Base-by-base conservation (phyloP, 23 red algal species). In the Porphyridium purpureum region DNA sequence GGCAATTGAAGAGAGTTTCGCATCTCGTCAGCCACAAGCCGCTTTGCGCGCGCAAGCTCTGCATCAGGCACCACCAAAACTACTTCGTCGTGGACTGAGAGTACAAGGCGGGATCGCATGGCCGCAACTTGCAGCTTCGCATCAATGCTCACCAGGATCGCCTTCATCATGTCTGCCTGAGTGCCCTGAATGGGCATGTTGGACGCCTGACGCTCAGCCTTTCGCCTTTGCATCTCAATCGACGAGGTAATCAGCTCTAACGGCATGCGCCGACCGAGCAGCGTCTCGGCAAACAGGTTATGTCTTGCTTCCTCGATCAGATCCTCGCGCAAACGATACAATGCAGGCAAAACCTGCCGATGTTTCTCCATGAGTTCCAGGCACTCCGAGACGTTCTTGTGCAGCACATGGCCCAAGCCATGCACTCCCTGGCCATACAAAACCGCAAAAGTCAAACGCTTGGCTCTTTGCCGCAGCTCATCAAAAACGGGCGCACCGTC, bases 111-210 rank as follows among this genome's bases (percentile, higher is more conserved):
- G 3, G 33, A 47, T 1, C 5, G 27, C 0, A 28, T 25, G 20
- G 53, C 25, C 22, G 23, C 35, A 15, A 9, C 51, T 20, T 23
- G 14, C 23, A 77, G 35, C 3, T 33, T 49, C 1, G 60, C 7
- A 2, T 22, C 11, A 3, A 88, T 60, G 7, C 67, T 35, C 2
- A 74, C 7, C 66, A 88, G 72, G 8, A 64, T 73, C 0, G 54
- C 31, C 20, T 78, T 88, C 0, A 88, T 74, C 41, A 88, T 62
- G 63, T 88, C 82, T 27, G 82, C 71, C 41, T 70, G 72, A 7
- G 62, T 88, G 29, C 70, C 82, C 41, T 88, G 72, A 31, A 88
- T 78, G 29, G 72, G 73, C 72, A 64, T 72, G 40, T 80, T 78
- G 28, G 71, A 34, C 5, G 65, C 70, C 20, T 33, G 28, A 5